Evolutionary conservation across 441 rosid genomes (phyloP), one percentile per base, ranked within the genome.

Genomic region (Pelargonium cotyledonis): DNA sequence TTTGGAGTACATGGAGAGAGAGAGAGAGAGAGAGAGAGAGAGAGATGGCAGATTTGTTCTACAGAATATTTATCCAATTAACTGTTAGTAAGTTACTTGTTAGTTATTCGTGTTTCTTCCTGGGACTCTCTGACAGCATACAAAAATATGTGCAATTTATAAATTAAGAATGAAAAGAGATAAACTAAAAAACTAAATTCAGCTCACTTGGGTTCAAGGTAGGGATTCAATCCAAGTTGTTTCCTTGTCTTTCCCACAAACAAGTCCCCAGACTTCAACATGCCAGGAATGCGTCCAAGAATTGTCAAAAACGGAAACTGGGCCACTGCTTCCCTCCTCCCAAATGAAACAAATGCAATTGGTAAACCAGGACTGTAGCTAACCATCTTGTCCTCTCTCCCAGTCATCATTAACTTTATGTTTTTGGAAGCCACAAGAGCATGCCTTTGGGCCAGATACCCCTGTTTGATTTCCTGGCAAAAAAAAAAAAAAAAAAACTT

Each of bases 191-290:
- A 49, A 49, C n/a, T n/a, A 14, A 49, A 49, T 49, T 1, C 57
- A 49, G 16, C 57, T 49, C 57, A 49, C 57, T 49, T 10, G 23
- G 38, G 23, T 23, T 62, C 12, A 62, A 29, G 65, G 9, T 62
- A 26, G 16, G 71, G 21, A n/a, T 65, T 58, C 21, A 92, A 78
- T 4, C 98, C 97, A 79, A 86, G 77, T 55, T 79, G 53, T 73
- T 86, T 85, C 84, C 96, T 88, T 4, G 95, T 88, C 78, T 76
- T 89, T 51, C 93, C 89, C 15, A 94, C 90, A 68, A 89, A 91
- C 69, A 94, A 67, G 81, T 94, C 95, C 10, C 77, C 73, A 0
- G 97, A 94, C 76, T 94, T 94, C 78, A 94, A 78, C 68, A 81
- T 63, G 58, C 98, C 98, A 15, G 97, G 96, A 55, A 93, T 35